A percentile compares a stretch with the other conserved stretches of the same genome.
Evolutionary conservation across 768 basidiomycete species (phyloP).

Genomic region (Mycena albidolilacea): DNA sequence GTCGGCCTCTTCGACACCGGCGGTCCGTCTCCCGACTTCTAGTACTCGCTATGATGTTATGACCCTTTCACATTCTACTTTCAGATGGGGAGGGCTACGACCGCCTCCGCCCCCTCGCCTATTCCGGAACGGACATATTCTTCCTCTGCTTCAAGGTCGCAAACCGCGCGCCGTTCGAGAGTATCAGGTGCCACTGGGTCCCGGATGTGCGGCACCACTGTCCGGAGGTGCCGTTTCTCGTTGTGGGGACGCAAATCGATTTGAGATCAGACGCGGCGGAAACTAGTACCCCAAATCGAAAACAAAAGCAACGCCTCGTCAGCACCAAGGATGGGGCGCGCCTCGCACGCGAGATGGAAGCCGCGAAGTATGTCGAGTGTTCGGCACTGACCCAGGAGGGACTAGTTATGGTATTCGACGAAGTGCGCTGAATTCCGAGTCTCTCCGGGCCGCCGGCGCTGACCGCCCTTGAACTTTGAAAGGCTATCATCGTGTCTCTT

Average conservation of each 20-base stretch:
- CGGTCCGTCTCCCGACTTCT: constrained; percentile 67
- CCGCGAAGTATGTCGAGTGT: constrained; percentile 99
- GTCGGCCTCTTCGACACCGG: constrained; percentile 98
- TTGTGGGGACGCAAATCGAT: constrained; percentile 99
- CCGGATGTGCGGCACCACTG: constrained; percentile 99
- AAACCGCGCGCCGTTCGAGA: constrained; percentile 97
- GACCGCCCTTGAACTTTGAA: constrained; percentile 26
- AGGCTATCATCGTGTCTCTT: constrained; percentile 98
- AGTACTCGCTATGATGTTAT: neutral
- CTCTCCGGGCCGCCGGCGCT: neutral
- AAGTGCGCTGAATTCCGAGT: constrained; percentile 71
- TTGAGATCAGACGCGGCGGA: constrained; percentile 91
- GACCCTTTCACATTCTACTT: constrained; percentile 7
- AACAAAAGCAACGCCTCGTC: constrained; percentile 80
- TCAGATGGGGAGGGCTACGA: constrained; percentile 99
- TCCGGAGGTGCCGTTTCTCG: constrained; percentile 98
- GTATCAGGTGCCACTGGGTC: constrained; percentile 99
- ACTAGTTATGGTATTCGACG: constrained; percentile 99
- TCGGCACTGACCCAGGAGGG: constrained; percentile 99
- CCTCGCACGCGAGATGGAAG: constrained; percentile 84
- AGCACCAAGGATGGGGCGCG: constrained; percentile 45
- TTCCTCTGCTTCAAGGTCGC: constrained; percentile 99
- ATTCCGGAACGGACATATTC: constrained; percentile 99
- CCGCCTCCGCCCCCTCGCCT: constrained; percentile 97
- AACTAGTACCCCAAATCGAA: constrained; percentile 95